Base-by-base conservation (phyloP, 2,329 filamentous ascomycete genomes). In the Epicoccum sorghinum region DNA sequence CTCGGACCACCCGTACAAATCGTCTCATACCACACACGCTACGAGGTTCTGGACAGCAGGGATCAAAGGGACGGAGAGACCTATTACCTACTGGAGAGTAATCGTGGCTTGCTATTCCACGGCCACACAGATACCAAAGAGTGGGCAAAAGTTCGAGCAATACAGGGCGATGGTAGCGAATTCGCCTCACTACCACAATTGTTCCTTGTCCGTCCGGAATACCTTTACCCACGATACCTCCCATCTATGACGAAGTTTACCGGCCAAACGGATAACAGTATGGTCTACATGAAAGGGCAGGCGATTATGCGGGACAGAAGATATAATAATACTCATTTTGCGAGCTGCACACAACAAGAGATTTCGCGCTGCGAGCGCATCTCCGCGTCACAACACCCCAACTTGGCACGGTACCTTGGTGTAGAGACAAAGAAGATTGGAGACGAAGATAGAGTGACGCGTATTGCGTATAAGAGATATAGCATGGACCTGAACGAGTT, bases 401-500 rank as follows among this genome's bases (percentile, higher is more conserved):
- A 57, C 7, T 14, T 57, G 4, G 51, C 49, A 9, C 18, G n/a
- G 18, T 57, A 57, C 24, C 41, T 47, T 23, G 55, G 55, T 3
- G 55, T 49, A 3, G 25, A 41, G 29, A 48, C 46, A 0, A 27
- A 29, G 13, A 6, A 32, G 3, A 18, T 53, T 6, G 14, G 41
- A 4, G 44, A 24, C 7, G 30, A 6, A 23, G 27, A 47, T 10
- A 24, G 49, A 9, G 55, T 51, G 12, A 25, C 36, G 3, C 23
- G 33, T 1, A 51, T 58, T 4, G 55, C 38, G 29, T 58, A 54
- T 29, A 41, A 54, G 42, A 13, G 42, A 7, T 58, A 58, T n/a
- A 43, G 24, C 4, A 42, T 49, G 45, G 55, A 58, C 13, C n/a
- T 58, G 14, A 8, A 40, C 29, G 3, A 14, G 2, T 46, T 45